phyloP scores from a whole-genome alignment of 2,329 filamentous ascomycete species.

The Colletotrichum somersetense region DNA sequence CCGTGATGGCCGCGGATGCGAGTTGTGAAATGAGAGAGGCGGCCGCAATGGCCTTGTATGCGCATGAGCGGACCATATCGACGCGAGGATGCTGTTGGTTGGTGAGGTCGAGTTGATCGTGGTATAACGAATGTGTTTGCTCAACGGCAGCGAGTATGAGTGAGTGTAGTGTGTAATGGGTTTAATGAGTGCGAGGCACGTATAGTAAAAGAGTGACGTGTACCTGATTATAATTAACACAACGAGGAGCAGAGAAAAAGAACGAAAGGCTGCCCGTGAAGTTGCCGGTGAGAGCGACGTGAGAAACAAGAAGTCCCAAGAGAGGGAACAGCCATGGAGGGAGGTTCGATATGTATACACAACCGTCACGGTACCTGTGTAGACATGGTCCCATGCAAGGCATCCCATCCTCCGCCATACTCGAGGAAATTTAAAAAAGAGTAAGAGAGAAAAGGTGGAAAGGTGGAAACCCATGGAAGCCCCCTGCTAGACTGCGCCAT shows the following conservation, averaged over 20 bases:
- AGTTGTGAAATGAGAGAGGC: conserved; percentile 34
- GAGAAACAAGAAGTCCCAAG: neutral
- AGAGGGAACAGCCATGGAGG: neutral
- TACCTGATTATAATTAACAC: conserved; percentile 15
- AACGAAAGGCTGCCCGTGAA: conserved; percentile 14
- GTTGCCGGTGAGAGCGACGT: neutral
- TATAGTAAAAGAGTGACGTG: conserved; percentile 19
- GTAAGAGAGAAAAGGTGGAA: neutral
- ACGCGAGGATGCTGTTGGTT: neutral
- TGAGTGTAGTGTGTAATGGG: conserved; percentile 1
- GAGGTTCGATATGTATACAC: conserved; percentile 5
- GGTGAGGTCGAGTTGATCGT: conserved; percentile 2
- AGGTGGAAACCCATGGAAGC: conserved; percentile 17
- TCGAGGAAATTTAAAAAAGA: neutral
- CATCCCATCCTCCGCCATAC: conserved; percentile 12
- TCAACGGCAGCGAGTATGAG: conserved; percentile 14
- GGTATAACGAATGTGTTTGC: conserved; percentile 7
- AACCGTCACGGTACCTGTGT: neutral
- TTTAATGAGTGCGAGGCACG: conserved; percentile 10
- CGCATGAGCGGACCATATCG: conserved; percentile 27
- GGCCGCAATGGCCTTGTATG: conserved; percentile 32
- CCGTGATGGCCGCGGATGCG: conserved; percentile 35
- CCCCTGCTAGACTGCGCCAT: conserved; percentile 27
- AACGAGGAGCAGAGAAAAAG: conserved; percentile 8
- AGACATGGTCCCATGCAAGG: neutral